Base-by-base conservation (phyloP, 2,329 filamentous ascomycete species). In the Epichloe festucae region DNA sequence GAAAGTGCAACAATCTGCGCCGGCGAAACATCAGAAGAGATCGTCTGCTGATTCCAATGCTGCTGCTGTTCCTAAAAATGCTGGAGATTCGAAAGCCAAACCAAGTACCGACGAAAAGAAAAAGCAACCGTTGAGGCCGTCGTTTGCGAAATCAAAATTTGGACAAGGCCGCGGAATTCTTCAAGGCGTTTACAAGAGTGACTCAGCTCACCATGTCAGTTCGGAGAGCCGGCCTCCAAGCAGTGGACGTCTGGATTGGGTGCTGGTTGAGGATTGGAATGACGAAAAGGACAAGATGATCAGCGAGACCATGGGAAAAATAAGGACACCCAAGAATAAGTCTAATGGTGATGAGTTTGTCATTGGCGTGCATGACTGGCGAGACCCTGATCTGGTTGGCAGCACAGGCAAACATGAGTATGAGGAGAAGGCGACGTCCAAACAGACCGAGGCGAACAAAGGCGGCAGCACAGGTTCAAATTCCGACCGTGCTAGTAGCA, bases 341-440 rank as follows among this genome's bases (percentile, higher is more conserved):
- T 6, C 53, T 15, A 38, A 48, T 11, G 38, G 53, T 66, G 71
- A 46, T 63, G 79, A 76, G 52, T 91, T 90, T 63, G 76, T 86
- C 44, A 90, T 91, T 59, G 87, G 87, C n/a, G 81, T 89, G 12
- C 85, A 93, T 57, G 87, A 93, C 63, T 91, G 87, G 87, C 78
- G 87, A 57, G 87, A 93, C 63, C 84, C 86, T 5, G 86, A 89
- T 31, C 53, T 62, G 48, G 56, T 62, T 21, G 59, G 54, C 58
- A 35, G 55, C 48, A 17, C 34, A 5, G 31, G 35, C 10, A 45
- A 46, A 31, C 42, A 57, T 36, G 48, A 19, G 21, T 14, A 46
- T 11, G 49, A 51, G 17, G 50, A 57, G 38, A 49, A 44, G 48
- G 11, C 36, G 4, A 5, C 49, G 3, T 31, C 36, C 6, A 42